Evolutionary conservation across 352 stramenopile species (phyloP).

Genomic region (Thalassiosira allenii): DNA sequence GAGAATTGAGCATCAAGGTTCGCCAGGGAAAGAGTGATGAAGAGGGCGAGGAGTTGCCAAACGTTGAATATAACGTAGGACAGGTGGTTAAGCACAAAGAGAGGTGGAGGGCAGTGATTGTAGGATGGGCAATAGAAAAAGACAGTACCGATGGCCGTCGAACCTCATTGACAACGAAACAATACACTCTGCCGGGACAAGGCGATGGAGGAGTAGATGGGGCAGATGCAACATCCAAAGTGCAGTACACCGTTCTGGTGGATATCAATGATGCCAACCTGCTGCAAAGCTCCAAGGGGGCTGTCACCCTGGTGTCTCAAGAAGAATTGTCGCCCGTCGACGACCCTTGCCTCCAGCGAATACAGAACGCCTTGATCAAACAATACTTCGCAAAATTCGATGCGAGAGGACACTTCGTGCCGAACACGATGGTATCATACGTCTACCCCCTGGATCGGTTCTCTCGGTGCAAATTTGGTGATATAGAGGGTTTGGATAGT

Average conservation of each 20-base stretch:
- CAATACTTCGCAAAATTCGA: conserved; percentile 74
- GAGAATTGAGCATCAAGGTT: conserved; percentile 48
- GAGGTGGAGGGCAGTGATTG: conserved; percentile 74
- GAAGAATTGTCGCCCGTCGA: conserved; percentile 61
- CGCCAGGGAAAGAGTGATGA: conserved; percentile 40
- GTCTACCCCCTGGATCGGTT: conserved; percentile 71
- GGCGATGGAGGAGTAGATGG: conserved; percentile 30
- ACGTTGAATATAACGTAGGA: conserved; percentile 70
- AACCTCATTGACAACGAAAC: conserved; percentile 55
- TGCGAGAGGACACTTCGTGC: conserved; percentile 54
- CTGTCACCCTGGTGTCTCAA: conserved; percentile 51
- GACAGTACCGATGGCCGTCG: conserved; percentile 24
- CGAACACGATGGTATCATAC: conserved; percentile 65
- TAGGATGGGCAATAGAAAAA: conserved; percentile 64
- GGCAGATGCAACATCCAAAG: conserved; percentile 11
- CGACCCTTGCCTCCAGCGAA: conserved; percentile 62
- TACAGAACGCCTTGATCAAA: conserved; percentile 62
- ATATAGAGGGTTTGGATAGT: conserved; percentile 5
- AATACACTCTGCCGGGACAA: conserved; percentile 36
- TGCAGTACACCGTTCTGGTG: conserved; percentile 69
- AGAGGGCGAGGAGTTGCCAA: conserved; percentile 36
- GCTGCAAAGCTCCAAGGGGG: conserved; percentile 35
- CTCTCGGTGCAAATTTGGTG: conserved; percentile 7
- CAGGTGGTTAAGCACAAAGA: conserved; percentile 79
- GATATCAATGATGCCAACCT: conserved; percentile 74